These are phyloP conservation scores for Sisymbrium irio DNA, from an alignment of 345 rosid genomes.

Conservation along the genomic window DNA sequence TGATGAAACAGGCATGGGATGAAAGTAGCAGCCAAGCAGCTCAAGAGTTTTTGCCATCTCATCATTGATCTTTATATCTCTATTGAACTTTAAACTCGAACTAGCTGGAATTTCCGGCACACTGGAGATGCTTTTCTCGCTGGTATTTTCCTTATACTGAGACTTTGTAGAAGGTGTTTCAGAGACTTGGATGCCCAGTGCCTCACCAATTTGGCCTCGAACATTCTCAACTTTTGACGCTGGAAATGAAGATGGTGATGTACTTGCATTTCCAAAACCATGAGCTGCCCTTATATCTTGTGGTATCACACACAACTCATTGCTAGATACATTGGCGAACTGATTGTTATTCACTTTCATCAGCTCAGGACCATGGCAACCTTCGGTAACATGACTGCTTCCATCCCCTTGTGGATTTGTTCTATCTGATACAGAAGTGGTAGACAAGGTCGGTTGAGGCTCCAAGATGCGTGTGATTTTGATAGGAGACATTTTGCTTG, in stretches of 20 bases:
- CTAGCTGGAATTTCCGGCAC: constrained; percentile 33
- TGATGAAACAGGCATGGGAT: constrained; percentile 57
- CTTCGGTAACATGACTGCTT: constrained; percentile 29
- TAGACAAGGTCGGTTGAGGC: constrained; percentile 29
- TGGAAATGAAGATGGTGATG: constrained; percentile 27
- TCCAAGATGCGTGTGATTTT: constrained; percentile 30
- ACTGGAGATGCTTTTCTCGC: constrained; percentile 22
- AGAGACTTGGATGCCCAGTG: constrained; percentile 29
- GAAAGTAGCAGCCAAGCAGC: constrained; percentile 77
- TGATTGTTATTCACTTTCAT: constrained; percentile 20
- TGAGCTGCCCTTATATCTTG: constrained; percentile 23
- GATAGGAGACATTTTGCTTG: constrained; percentile 26
- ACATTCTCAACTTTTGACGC: constrained; percentile 33
- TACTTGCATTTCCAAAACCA: constrained; percentile 28
- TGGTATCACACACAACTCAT: constrained; percentile 12
- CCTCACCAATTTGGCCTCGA: constrained; percentile 29
- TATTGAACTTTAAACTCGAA: constrained; percentile 36
- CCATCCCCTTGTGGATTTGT: constrained; percentile 15
- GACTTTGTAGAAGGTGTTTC: constrained; percentile 34
- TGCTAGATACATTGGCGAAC: constrained; percentile 19
- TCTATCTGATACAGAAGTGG: constrained; percentile 29
- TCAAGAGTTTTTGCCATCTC: constrained; percentile 48
- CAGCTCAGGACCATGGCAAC: constrained; percentile 20
- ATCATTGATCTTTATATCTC: constrained; percentile 40
- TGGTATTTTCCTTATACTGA: constrained; percentile 21